Evolutionary conservation across 768 basidiomycete species (phyloP).

Genomic region (Phlebiopsis flavidoalba): DNA sequence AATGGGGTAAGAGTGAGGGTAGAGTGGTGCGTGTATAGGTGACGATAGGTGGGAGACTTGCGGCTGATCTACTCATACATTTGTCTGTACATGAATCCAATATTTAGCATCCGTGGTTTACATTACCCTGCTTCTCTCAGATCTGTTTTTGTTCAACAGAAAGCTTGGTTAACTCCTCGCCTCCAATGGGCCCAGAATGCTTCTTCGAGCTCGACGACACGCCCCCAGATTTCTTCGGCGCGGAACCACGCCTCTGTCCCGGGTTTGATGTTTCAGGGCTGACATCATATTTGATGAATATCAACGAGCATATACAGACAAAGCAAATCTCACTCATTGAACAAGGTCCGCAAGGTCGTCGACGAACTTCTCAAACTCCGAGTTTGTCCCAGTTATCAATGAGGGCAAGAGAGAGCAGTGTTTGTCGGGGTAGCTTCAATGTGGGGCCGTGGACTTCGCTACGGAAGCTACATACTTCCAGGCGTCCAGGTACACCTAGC

Average conservation of each 20-base stretch:
- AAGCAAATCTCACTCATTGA: constrained; percentile 25
- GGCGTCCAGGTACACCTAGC: constrained; percentile 63
- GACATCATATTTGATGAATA: constrained; percentile 7
- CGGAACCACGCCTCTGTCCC: constrained; percentile 30
- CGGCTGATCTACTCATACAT: constrained; percentile 4
- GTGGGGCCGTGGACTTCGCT: neutral
- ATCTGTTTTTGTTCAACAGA: neutral
- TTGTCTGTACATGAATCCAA: neutral
- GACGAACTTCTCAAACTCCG: constrained; percentile 52
- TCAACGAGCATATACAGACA: neutral
- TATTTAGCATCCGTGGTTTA: neutral
- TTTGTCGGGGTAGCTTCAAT: constrained; percentile 5
- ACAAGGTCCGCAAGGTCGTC: constrained; percentile 43
- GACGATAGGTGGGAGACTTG: constrained; percentile 31
- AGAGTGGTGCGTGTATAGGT: constrained; percentile 29
- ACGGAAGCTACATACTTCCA: constrained; percentile 47
- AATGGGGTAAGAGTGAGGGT: constrained; percentile 34
- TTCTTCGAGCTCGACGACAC: constrained; percentile 56
- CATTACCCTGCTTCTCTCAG: neutral
- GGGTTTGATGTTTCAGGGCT: constrained; percentile 33
- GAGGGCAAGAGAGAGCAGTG: constrained; percentile 39
- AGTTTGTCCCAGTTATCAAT: constrained; percentile 58
- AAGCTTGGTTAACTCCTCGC: constrained; percentile 17
- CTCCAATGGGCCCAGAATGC: constrained; percentile 52
- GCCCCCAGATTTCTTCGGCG: constrained; percentile 49